phyloP scores from a whole-genome alignment of 2,329 filamentous ascomycete species.

The Allantophomopsis cytisporea region DNA sequence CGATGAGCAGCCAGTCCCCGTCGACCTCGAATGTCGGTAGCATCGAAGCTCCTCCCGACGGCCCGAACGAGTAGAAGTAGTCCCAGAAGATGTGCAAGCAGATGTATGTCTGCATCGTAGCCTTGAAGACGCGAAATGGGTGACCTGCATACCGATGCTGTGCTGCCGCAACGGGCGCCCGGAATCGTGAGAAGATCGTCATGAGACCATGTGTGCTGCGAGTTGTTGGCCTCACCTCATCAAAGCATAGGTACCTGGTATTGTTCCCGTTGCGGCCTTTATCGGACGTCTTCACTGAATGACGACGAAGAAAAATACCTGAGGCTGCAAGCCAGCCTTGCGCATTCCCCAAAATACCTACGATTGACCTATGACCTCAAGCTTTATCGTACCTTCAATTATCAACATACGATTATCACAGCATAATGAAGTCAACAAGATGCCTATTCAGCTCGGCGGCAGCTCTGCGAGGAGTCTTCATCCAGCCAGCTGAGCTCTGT shows the following conservation, averaged over 20 bases:
- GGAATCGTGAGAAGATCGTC: not conserved
- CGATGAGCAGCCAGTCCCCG: conserved; percentile 57
- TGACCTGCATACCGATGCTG: conserved; percentile 8
- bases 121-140: conserved; percentile 27
- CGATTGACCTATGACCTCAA: too few relatives aligned
- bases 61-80: conserved; percentile 47
- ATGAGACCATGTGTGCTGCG: not conserved
- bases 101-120: conserved; percentile 31
- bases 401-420: too few relatives aligned
- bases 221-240: too few relatives aligned
- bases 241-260: too few relatives aligned
- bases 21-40: conserved; percentile 63
- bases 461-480: conserved; percentile 32
- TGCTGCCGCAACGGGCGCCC: conserved; percentile 1
- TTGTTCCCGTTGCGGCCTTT: too few relatives aligned
- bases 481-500: conserved; percentile 21
- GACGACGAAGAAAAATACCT: too few relatives aligned
- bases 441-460: conserved; percentile 27
- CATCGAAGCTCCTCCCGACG: conserved; percentile 70
- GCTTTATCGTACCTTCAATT: too few relatives aligned
- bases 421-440: conserved; percentile 10
- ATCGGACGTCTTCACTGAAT: too few relatives aligned
- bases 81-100: conserved; percentile 36
- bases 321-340: too few relatives aligned
- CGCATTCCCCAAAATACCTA: too few relatives aligned